phyloP scores from a whole-genome alignment of 495 filamentous ascomycete genomes.

The Pseudoneurospora amorphoporcata region DNA sequence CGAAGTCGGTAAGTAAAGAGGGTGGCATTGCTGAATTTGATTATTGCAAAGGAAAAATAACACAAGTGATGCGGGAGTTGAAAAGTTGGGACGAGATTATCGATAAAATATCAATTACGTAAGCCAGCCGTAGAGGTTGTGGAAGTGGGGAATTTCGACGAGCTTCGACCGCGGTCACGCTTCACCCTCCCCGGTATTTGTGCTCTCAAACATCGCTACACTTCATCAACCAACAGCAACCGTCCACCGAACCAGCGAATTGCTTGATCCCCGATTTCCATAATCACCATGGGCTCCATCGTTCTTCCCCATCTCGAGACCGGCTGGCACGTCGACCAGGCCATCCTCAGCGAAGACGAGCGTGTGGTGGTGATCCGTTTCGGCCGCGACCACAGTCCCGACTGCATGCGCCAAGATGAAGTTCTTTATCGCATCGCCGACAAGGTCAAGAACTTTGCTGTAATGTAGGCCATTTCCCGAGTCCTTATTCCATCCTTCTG shows the following conservation, averaged over 20 bases:
- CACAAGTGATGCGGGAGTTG: too few relatives aligned
- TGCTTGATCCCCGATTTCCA: background rate
- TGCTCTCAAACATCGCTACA: too few relatives aligned
- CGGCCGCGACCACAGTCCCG: constrained; percentile 66
- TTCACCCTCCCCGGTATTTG: background rate
- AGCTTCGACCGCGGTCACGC: background rate
- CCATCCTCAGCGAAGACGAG: constrained; percentile 62
- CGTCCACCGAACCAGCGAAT: background rate
- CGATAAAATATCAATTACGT: background rate
- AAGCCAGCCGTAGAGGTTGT: background rate
- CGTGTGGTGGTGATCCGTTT: constrained; percentile 93
- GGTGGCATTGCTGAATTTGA: too few relatives aligned
- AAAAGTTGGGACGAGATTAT: background rate
- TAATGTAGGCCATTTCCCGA: constrained; percentile 37
- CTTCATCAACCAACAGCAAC: background rate
- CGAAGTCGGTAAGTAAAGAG: too few relatives aligned
- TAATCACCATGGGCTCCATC: constrained; percentile 66
- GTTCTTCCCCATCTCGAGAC: constrained; percentile 86
- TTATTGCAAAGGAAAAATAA: too few relatives aligned
- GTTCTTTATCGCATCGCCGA: constrained; percentile 87
- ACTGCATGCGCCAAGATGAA: constrained; percentile 89
- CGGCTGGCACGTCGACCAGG: constrained; percentile 95
- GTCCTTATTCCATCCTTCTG: background rate
- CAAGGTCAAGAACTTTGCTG: constrained; percentile 80
- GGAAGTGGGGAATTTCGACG: background rate